These are phyloP conservation scores for Pichia sp. DNA, from an alignment of 1,139 yeast species.

Conservation along the genomic window DNA sequence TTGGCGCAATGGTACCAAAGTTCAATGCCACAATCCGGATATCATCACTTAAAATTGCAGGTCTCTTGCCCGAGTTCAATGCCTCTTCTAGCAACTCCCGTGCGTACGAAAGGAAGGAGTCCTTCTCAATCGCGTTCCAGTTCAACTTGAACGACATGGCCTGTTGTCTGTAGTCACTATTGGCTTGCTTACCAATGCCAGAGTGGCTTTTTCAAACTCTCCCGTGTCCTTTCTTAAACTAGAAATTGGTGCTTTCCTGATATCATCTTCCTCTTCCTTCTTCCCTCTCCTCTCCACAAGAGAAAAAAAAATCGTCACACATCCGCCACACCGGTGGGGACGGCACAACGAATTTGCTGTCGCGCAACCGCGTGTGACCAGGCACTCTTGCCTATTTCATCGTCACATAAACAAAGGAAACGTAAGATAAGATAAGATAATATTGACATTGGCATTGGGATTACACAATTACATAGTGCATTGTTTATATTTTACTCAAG, in stretches of 20 bases:
- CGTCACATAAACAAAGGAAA: not conserved
- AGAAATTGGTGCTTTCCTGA: not conserved
- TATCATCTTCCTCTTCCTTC: not conserved
- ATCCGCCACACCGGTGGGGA: not conserved
- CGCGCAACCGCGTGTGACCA: not conserved
- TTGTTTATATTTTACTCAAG: conserved; percentile 6
- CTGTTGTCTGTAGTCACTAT: not conserved
- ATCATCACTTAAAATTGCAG: conserved; percentile 69
- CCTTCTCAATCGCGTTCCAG: conserved; percentile 76
- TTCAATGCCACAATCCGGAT: conserved; percentile 70
- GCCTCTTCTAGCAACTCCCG: conserved; percentile 70
- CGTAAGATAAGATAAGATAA: not conserved
- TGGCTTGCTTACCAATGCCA: not conserved
- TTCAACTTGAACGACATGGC: conserved; percentile 73
- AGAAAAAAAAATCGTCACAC: not conserved
- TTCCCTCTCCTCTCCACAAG: not conserved
- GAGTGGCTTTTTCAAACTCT: too few relatives aligned
- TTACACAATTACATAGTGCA: not conserved
- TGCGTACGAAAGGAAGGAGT: conserved; percentile 62
- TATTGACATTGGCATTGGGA: too few relatives aligned
- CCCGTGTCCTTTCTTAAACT: too few relatives aligned
- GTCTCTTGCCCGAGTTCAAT: conserved; percentile 66
- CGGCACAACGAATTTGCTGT: not conserved
- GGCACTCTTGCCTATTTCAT: not conserved
- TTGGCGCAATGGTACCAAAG: conserved; percentile 76